These are phyloP conservation scores for Tuctoria greenei DNA, from an alignment of 176 grass and related monocot species.

Conservation along the genomic window DNA sequence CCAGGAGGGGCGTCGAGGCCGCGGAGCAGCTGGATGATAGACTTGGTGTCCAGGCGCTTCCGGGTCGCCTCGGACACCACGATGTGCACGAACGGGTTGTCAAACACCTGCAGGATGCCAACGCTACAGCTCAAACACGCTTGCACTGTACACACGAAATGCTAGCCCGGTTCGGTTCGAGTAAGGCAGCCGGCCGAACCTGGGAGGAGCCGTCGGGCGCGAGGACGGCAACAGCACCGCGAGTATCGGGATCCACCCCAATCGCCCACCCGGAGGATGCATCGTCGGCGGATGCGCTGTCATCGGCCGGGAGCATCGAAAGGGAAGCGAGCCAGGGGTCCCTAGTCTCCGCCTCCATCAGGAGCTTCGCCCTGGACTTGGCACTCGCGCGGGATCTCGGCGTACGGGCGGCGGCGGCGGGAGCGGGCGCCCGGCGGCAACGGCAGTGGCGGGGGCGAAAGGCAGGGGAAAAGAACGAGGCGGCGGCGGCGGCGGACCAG, in stretches of 20 bases:
- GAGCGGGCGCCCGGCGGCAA: neutral
- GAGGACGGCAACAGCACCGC: conserved; percentile 71
- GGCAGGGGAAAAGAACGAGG: conserved; percentile 46
- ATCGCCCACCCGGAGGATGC: conserved; percentile 56
- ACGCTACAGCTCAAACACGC: neutral
- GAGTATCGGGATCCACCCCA: conserved; percentile 76
- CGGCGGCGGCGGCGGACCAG: conserved; percentile 18
- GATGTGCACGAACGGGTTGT: conserved; percentile 70
- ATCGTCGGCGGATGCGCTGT: neutral
- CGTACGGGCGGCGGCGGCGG: neutral
- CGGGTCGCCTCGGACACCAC: conserved; percentile 66
- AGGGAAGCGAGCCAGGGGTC: conserved; percentile 79
- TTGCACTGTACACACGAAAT: neutral
- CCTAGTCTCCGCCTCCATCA: conserved; percentile 46
- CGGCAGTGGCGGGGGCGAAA: conserved; percentile 39
- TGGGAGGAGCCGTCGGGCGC: conserved; percentile 56
- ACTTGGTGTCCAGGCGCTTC: conserved; percentile 87
- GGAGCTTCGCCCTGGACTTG: conserved; percentile 50
- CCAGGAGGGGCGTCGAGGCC: conserved; percentile 74
- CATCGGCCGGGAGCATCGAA: conserved; percentile 47
- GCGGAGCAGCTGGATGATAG: conserved; percentile 78
- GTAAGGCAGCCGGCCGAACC: conserved; percentile 23
- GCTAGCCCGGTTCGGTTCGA: neutral
- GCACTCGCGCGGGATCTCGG: conserved; percentile 29
- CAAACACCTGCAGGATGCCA: conserved; percentile 64